Conservation (phyloP, 2,329 filamentous ascomycete genomes). For the Colletotrichum trifolii region DNA sequence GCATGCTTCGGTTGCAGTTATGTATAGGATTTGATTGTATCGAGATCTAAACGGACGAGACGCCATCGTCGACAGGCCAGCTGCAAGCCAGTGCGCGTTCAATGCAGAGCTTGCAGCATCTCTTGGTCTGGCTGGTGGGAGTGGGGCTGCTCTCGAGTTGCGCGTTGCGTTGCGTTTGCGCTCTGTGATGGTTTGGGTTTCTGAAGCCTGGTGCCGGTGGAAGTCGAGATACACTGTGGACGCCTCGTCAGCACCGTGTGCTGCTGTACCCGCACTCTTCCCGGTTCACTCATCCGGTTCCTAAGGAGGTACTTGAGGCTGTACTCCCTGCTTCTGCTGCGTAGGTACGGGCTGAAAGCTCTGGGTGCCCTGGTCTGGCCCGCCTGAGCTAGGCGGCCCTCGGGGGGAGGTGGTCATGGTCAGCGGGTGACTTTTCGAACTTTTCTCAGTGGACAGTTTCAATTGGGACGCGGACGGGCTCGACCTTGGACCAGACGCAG, state of each 20-base stretch:
- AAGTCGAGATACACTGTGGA: conserved; percentile 31
- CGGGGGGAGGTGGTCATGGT: conserved; percentile 30
- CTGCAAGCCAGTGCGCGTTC: conserved; percentile 27
- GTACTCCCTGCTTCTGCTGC: conserved; percentile 13
- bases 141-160: conserved; percentile 21
- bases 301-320: conserved; percentile 29
- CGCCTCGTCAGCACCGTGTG: not conserved
- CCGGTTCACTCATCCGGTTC: conserved; percentile 34
- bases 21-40: conserved; percentile 28
- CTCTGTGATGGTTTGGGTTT: not conserved
- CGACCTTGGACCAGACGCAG: conserved; percentile 28
- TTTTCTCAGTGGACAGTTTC: conserved; percentile 37
- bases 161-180: not conserved
- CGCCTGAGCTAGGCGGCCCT: conserved; percentile 28
- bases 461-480: conserved; percentile 33
- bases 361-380: conserved; percentile 20
- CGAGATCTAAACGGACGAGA: conserved; percentile 34
- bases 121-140: conserved; percentile 23
- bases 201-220: not conserved
- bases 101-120: conserved; percentile 35
- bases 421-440: conserved; percentile 37
- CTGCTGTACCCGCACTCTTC: conserved; percentile 14
- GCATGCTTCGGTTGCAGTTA: conserved; percentile 1
- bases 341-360: not conserved
- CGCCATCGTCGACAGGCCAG: conserved; percentile 28